phyloP scores from a whole-genome alignment of 192 early-diverging fungal genomes.

The Gigaspora rosea region DNA sequence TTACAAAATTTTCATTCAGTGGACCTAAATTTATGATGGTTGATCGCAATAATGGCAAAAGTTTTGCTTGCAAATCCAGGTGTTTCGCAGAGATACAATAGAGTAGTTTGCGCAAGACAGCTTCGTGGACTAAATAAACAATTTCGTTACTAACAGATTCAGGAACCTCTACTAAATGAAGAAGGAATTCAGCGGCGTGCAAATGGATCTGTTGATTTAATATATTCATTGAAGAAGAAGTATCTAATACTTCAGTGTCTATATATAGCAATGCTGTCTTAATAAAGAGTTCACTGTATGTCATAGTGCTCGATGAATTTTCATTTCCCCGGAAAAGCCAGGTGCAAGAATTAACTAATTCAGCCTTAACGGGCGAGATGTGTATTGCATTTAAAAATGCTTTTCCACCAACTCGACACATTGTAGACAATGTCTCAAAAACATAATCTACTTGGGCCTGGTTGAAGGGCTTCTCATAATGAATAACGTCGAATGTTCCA shows the following conservation, averaged over 20 bases:
- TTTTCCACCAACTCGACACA: constrained; percentile 58
- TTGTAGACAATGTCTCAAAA: constrained; percentile 52
- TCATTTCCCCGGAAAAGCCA: background rate
- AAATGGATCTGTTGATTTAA: constrained; percentile 58
- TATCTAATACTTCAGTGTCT: constrained; percentile 44
- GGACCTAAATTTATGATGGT: constrained; percentile 50
- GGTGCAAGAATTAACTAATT: background rate
- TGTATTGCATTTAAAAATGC: constrained; percentile 55
- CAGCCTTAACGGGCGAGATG: constrained; percentile 30
- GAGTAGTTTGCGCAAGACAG: constrained; percentile 56
- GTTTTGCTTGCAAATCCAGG: constrained; percentile 60
- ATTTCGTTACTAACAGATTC: constrained; percentile 55
- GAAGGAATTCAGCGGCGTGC: constrained; percentile 59
- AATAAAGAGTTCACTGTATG: constrained; percentile 20
- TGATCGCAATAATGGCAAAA: constrained; percentile 57
- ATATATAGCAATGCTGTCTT: constrained; percentile 38
- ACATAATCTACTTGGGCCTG: constrained; percentile 69
- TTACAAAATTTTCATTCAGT: constrained; percentile 27
- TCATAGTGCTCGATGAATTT: background rate
- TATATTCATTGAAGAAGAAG: constrained; percentile 35
- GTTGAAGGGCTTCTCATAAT: constrained; percentile 65
- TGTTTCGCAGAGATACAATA: constrained; percentile 53
- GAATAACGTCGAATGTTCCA: constrained; percentile 45
- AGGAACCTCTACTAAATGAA: constrained; percentile 54
- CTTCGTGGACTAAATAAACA: constrained; percentile 52